Evolutionary conservation across 495 filamentous ascomycete species (phyloP).

Genomic region (Coniosporium apollinis): DNA sequence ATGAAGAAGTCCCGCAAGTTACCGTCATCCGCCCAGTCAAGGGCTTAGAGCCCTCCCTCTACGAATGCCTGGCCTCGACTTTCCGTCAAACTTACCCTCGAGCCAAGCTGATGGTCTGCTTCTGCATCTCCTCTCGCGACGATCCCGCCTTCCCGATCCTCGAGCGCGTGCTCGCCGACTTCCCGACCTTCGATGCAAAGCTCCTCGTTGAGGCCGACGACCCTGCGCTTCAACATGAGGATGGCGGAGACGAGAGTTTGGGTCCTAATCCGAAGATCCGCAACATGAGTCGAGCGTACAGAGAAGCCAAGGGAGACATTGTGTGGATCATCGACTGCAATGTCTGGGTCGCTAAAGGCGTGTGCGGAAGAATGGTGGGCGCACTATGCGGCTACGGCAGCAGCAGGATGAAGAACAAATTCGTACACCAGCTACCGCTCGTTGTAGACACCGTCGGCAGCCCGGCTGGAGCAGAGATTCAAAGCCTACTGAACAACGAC

Average conservation of each 20-base stretch:
- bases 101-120: constrained; percentile 59
- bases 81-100: constrained; percentile 70
- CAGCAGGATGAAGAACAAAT: constrained; percentile 49
- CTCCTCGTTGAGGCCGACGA: constrained; percentile 83
- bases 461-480: constrained; percentile 2
- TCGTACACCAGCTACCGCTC: constrained; percentile 87
- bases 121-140: constrained; percentile 61
- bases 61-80: constrained; percentile 82
- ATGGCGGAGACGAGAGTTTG: constrained; percentile 25
- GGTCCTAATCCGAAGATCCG: constrained; percentile 97
- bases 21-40: constrained; percentile 89
- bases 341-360: constrained; percentile 72
- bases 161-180: constrained; percentile 49
- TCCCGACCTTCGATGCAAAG: constrained; percentile 53
- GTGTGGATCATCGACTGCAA: constrained; percentile 97
- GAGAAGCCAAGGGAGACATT: constrained; percentile 84
- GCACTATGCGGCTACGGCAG: constrained; percentile 51
- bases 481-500: constrained; percentile 5
- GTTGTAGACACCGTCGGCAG: constrained; percentile 47
- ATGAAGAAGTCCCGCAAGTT: constrained; percentile 48
- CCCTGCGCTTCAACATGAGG: constrained; percentile 41
- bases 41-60: constrained; percentile 76
- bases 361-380: constrained; percentile 73
- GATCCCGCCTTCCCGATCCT: constrained; percentile 72
- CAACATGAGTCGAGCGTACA: constrained; percentile 86